Percentiles rank a stretch among this genome's conserved stretches.
phyloP scores from a whole-genome alignment of 2,329 filamentous ascomycete genomes.

The Didymosphaeria variabile region DNA sequence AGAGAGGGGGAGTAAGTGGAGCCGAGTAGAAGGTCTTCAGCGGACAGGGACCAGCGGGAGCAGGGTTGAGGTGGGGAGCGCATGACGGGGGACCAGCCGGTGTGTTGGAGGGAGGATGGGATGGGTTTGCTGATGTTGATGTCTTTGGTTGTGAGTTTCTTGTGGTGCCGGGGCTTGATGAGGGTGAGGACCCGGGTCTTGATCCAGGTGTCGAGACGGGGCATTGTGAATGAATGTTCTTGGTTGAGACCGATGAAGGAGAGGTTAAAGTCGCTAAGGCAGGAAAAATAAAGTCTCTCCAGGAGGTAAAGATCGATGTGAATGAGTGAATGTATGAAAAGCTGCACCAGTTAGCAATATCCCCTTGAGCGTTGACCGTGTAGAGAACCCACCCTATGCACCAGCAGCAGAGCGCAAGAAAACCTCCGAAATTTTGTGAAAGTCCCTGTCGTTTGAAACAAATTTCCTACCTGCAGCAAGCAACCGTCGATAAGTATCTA shows the following conservation, averaged over 20 bases:
- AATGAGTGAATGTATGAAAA: constrained; percentile 11
- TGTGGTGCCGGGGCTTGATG: constrained; percentile 12
- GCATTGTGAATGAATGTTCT: constrained; percentile 14
- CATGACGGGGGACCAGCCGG: constrained; percentile 10
- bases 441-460: constrained; percentile 2
- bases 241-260: neutral
- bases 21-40: constrained; percentile 12
- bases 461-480: constrained; percentile 13
- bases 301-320: neutral
- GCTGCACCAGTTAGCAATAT: constrained; percentile 1
- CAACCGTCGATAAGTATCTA: neutral
- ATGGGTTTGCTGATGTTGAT: constrained; percentile 19
- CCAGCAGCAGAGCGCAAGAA: constrained; percentile 9
- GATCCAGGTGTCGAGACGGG: constrained; percentile 24
- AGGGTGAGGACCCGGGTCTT: constrained; percentile 19
- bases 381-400: constrained; percentile 2
- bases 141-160: constrained; percentile 18
- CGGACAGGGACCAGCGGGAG: constrained; percentile 15
- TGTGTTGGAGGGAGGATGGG: constrained; percentile 9
- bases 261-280: neutral
- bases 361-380: neutral
- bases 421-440: constrained; percentile 4
- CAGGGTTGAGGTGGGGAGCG: constrained; percentile 12
- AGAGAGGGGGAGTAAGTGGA: neutral
- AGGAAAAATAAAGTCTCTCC: constrained; percentile 8